Percentiles rank a stretch among this genome's conserved stretches.
phyloP scores from a whole-genome alignment of 2,329 filamentous ascomycete species.

The Coleophoma cylindrospora region DNA sequence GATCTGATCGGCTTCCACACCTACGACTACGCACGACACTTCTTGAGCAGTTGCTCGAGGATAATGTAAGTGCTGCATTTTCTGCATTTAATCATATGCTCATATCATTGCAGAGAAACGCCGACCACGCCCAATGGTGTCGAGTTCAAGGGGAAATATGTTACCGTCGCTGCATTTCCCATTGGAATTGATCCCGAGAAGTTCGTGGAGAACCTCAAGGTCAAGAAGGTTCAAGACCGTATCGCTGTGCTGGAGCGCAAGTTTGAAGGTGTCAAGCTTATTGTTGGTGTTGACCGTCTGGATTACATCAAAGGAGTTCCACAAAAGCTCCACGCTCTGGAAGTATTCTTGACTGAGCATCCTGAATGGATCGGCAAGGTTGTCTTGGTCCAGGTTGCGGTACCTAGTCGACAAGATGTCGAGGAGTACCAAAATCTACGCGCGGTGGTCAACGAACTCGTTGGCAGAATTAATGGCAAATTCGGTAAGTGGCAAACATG shows the following conservation, averaged over 20 bases:
- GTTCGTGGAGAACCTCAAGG: conserved; percentile 83
- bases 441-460: conserved; percentile 92
- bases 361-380: conserved; percentile 98
- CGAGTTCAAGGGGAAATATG: conserved; percentile 81
- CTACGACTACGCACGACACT: conserved; percentile 98
- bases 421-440: conserved; percentile 97
- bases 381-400: conserved; percentile 91
- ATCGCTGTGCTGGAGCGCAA: conserved; percentile 82
- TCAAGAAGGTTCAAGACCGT: conserved; percentile 79
- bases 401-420: conserved; percentile 90
- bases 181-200: conserved; percentile 98
- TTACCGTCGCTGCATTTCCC: conserved; percentile 91
- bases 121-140: conserved; percentile 89
- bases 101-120: conserved; percentile 41
- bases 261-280: conserved; percentile 93
- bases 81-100: background rate
- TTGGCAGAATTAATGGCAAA: conserved; percentile 93
- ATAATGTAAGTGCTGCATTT: conserved; percentile 58
- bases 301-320: conserved; percentile 99
- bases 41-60: conserved; percentile 92
- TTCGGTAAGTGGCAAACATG: conserved; percentile 51
- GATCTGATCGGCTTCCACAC: conserved; percentile 98
- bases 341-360: conserved; percentile 94
- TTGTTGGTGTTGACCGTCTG: conserved; percentile 92
- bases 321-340: conserved; percentile 92